Evolutionary conservation across 257 asterid species (phyloP), one percentile per base, ranked within the genome.

Genomic region (Dorcoceras hygrometricum): DNA sequence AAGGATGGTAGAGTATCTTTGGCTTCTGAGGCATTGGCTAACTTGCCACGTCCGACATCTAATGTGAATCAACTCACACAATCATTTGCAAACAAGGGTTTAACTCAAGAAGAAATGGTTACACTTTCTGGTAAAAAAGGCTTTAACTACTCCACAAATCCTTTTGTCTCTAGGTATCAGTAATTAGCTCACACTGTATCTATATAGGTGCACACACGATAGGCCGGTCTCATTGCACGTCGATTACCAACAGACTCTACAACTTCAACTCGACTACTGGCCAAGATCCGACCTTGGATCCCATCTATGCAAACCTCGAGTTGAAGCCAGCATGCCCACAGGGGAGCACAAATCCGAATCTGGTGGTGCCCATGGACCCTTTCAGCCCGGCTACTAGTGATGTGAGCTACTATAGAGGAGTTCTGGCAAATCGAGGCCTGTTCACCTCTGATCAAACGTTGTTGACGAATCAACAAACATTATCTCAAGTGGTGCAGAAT

Each of bases 81-180:
- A 67, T 63, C 75, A 20, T 91, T 91, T 67, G 74, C 74, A 34
- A 76, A 60, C 29, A 89, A 84, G 77, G 92, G 89, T 67, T 71
- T 91, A 29, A 74, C 84, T 1, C 90, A 80, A 74, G 87, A 82
- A 28, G 96, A 91, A 74, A 87, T 89, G 98, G 92, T 89, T 20
- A 89, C 96, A 0, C 96, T 91, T 58, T 91, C 97, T 0, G 96
- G 96, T 86, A 86, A 70, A 62, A 23, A 2, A 16, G n/a, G n/a
- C n/a, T 2, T 28, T 31, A 5, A 27, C 63, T 23, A 23, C 29
- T 19, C 24, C 29, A 10, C 14, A 28, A 0, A 50, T 25, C 9
- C 20, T 62, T 62, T 36, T 32, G 39, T 8, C 39, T 32, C 2
- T 7, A 32, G 11, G 18, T 55, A 24, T 14, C 0, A 26, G 10